A percentile compares a stretch with the other conserved stretches of the same genome.
phyloP scores from a whole-genome alignment of 345 rosid species.

The Ceriops zippeliana region DNA sequence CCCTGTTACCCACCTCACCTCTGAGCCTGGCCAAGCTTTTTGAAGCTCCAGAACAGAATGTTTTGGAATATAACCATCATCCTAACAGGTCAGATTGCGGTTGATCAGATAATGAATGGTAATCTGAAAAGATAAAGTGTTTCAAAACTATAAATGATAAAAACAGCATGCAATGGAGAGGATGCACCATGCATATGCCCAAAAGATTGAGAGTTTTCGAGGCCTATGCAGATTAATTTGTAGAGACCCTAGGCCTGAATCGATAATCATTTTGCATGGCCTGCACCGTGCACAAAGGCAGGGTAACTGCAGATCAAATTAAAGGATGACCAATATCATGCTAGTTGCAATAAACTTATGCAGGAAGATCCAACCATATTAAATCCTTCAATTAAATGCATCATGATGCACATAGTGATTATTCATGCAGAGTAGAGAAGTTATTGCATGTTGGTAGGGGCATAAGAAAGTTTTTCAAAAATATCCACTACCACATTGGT shows the following conservation, averaged over 20 bases:
- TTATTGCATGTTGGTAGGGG: not conserved
- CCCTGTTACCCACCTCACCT: slow-evolving; percentile 97
- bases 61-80: slow-evolving; percentile 95
- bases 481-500: too few relatives aligned
- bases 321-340: not conserved
- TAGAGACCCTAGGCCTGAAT: too few relatives aligned
- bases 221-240: not conserved
- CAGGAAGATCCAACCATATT: not conserved
- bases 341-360: not conserved
- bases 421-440: not conserved
- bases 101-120: not conserved
- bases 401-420: not conserved
- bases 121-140: not conserved
- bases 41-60: slow-evolving; percentile 94
- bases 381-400: not conserved
- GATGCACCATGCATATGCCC: not conserved
- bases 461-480: not conserved
- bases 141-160: not conserved
- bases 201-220: not conserved
- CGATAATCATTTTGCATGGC: too few relatives aligned
- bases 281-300: not conserved
- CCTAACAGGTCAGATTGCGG: slow-evolving; percentile 39
- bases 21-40: slow-evolving; percentile 99
- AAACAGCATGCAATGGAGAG: not conserved
- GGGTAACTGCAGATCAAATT: not conserved